Percentiles rank a stretch among this genome's conserved stretches.
Conservation (phyloP, 371 early-diverging fungal genomes). For the Chytridium lagenaria region DNA sequence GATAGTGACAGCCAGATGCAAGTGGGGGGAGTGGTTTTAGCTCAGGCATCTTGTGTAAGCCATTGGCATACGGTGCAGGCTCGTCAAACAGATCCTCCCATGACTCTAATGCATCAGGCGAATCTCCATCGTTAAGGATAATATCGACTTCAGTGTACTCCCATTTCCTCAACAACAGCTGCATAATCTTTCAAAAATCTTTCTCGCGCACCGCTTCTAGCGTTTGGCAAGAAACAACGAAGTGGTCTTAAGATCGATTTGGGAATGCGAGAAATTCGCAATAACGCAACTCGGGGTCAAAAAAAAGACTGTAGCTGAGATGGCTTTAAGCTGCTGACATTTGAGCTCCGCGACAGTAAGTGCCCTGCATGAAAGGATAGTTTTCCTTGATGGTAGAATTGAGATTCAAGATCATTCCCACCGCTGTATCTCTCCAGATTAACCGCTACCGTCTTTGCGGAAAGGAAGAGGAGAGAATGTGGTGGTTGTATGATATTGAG, state of each 20-base stretch:
- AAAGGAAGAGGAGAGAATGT: too few species aligned
- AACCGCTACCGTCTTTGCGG: too few species aligned
- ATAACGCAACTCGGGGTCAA: not conserved
- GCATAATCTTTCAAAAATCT: not conserved
- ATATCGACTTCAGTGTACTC: not conserved
- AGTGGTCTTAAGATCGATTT: not conserved
- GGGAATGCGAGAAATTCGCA: not conserved
- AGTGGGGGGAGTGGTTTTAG: too few species aligned
- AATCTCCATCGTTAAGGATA: not conserved
- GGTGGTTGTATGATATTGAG: too few species aligned
- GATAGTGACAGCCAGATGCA: not conserved
- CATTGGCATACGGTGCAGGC: not conserved
- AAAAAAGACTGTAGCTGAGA: too few species aligned
- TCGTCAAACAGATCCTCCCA: slow-evolving; percentile 1
- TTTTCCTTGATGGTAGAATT: too few species aligned
- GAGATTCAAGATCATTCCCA: too few species aligned
- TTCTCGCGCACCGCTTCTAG: not conserved
- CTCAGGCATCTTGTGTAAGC: too few species aligned
- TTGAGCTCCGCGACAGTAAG: too few species aligned
- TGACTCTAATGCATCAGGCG: not conserved
- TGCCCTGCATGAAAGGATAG: too few species aligned
- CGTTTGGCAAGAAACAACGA: not conserved
- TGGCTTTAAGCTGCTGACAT: too few species aligned
- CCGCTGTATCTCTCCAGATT: too few species aligned
- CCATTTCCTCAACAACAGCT: not conserved